These are phyloP conservation scores for Actinomortierella ambigua DNA, from an alignment of 371 early-diverging fungal genomes.

Conservation along the genomic window DNA sequence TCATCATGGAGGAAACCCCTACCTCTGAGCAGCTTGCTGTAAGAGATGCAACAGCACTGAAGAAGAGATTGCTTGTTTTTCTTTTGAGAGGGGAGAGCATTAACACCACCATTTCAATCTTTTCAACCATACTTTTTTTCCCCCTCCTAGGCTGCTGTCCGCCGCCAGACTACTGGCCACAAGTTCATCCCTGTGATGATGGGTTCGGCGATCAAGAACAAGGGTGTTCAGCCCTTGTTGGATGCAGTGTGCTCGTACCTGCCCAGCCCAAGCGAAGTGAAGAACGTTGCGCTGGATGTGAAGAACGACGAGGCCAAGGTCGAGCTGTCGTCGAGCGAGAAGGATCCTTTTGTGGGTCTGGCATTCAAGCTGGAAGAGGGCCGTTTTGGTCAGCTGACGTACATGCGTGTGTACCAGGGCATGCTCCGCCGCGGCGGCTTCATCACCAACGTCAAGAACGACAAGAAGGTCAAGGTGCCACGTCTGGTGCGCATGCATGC, in stretches of 20 bases:
- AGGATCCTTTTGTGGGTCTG: constrained; percentile 85
- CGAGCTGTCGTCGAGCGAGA: constrained; percentile 58
- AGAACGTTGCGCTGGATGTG: constrained; percentile 78
- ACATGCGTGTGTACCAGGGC: constrained; percentile 97
- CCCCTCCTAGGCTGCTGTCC: constrained; percentile 61
- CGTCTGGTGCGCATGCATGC: constrained; percentile 98
- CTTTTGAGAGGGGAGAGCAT: not conserved
- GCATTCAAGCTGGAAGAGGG: constrained; percentile 97
- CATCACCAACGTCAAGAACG: constrained; percentile 88
- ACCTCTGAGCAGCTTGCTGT: constrained; percentile 68
- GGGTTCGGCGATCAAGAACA: constrained; percentile 91
- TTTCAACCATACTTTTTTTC: not conserved
- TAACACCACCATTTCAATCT: not conserved
- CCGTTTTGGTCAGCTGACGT: constrained; percentile 95
- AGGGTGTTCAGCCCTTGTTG: constrained; percentile 79
- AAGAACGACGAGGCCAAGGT: constrained; percentile 71
- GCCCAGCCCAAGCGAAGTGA: constrained; percentile 80
- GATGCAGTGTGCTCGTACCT: constrained; percentile 77
- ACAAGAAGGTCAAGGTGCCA: constrained; percentile 95
- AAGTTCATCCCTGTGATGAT: constrained; percentile 87
- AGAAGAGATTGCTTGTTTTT: not conserved
- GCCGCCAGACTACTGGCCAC: constrained; percentile 77
- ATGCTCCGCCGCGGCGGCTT: constrained; percentile 85
- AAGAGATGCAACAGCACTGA: constrained; percentile 6
- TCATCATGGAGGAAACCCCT: constrained; percentile 77